Evolutionary conservation across 208 protist species (phyloP), one percentile per base, ranked within the genome.

Genomic region (Leishmania guyanensis): DNA sequence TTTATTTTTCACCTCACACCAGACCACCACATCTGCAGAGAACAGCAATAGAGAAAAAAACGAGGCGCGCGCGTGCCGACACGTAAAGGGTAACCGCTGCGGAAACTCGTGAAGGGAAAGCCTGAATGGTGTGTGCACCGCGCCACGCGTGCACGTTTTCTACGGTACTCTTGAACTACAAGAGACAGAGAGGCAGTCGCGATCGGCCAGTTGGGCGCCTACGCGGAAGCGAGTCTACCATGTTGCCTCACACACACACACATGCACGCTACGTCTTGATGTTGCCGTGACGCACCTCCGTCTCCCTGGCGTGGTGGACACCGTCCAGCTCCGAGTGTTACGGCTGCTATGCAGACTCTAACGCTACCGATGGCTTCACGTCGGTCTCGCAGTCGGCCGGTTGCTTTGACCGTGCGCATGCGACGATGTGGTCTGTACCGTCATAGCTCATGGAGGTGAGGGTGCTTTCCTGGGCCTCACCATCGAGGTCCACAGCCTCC

Each of bases 271-370:
- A 80, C n/a, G 88, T 81, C 39, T 81, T 36, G 29, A 81, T 78
- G 84, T 84, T 71, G n/a, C 78, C 76, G 53, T 77, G 76, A 62
- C 89, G 80, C 60, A 82, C 80, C 64, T 72, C 56, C 3, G 84
- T 91, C n/a, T 72, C 56, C n/a, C 20, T 64, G 62, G 12, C 29
- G 29, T 3, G 29, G 39, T 81, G n/a, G 26, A 3, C 48, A 36
- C 3, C 8, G 39, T 5, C 68, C 53, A 68, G 50, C 71, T 48
- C 68, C 39, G 87, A 78, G 48, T 85, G 78, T n/a, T 82, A 80
- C 48, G 86, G 80, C 36, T 50, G 48, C 36, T 83, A 70, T 1
- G 54, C 58, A 33, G 68, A 82, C 53, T 81, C 84, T 0, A 80
- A 17, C 36, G 56, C 64, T 64, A 50, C 62, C 16, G 75, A 53